These are phyloP conservation scores for Aureobasidium sp. DNA, from an alignment of 2,329 filamentous ascomycete species.

Conservation along the genomic window DNA sequence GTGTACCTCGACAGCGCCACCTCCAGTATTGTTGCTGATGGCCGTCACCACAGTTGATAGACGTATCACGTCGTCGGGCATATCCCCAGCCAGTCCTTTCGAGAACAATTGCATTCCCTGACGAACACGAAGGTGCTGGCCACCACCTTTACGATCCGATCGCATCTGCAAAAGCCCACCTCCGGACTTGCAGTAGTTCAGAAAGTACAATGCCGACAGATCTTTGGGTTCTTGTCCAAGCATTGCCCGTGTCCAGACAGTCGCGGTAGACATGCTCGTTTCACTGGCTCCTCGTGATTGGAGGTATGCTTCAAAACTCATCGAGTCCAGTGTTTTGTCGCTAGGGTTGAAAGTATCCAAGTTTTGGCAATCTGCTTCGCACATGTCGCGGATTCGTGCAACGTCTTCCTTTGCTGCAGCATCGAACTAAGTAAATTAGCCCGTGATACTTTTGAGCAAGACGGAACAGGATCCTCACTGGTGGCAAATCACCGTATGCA, in stretches of 20 bases:
- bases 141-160: constrained; percentile 47
- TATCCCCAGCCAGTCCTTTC: constrained; percentile 30
- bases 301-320: constrained; percentile 3
- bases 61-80: constrained; percentile 26
- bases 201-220: constrained; percentile 47
- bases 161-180: constrained; percentile 48
- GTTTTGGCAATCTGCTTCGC: neutral
- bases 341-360: neutral
- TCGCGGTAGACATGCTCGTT: constrained; percentile 22
- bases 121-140: constrained; percentile 45
- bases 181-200: constrained; percentile 50
- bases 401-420: neutral
- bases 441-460: neutral
- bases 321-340: neutral
- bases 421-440: neutral
- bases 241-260: constrained; percentile 45
- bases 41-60: constrained; percentile 29
- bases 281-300: neutral
- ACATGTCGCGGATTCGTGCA: constrained; percentile 11
- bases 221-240: constrained; percentile 45
- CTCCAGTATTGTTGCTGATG: constrained; percentile 21
- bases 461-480: constrained; percentile 16
- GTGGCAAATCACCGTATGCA: constrained; percentile 29
- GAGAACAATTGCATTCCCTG: constrained; percentile 42
- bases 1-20: constrained; percentile 21